phyloP scores from a whole-genome alignment of 805 yeast genomes.

The Saccharomycopsis sp. region DNA sequence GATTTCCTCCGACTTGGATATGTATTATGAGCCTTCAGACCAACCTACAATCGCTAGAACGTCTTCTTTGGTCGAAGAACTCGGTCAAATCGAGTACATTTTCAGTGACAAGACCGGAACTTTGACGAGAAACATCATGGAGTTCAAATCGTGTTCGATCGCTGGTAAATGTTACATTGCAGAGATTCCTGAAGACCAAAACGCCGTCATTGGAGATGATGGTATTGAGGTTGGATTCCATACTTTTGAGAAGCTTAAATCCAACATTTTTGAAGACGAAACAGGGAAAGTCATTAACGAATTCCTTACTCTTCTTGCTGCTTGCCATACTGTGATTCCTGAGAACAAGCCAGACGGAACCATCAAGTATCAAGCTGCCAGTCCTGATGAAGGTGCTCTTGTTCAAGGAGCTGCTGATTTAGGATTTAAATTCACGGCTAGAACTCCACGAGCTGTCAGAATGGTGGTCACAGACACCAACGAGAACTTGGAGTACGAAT shows the following conservation, averaged over 20 bases:
- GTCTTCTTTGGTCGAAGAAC: conserved; percentile 90
- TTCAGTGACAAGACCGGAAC: conserved; percentile 99
- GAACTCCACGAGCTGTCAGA: conserved; percentile 75
- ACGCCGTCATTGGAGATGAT: conserved; percentile 57
- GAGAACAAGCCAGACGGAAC: conserved; percentile 58
- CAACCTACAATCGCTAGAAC: conserved; percentile 95
- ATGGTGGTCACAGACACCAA: conserved; percentile 45
- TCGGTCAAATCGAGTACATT: conserved; percentile 94
- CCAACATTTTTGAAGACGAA: conserved; percentile 38
- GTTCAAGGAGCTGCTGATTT: conserved; percentile 92
- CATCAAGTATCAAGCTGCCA: conserved; percentile 95
- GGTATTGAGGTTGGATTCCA: conserved; percentile 79
- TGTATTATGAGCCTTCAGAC: conserved; percentile 81
- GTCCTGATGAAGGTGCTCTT: conserved; percentile 98
- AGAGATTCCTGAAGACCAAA: conserved; percentile 86
- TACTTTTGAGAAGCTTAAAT: conserved; percentile 57
- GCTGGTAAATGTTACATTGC: conserved; percentile 87
- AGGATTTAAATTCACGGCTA: conserved; percentile 77
- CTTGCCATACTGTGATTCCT: conserved; percentile 97
- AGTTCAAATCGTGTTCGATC: conserved; percentile 86
- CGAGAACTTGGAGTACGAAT: conserved; percentile 55
- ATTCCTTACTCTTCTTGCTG: conserved; percentile 75
- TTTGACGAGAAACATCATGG: conserved; percentile 93
- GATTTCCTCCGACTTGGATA: conserved; percentile 90
- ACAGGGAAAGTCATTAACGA: conserved; percentile 49